Conservation (phyloP, 2,329 filamentous ascomycete genomes). For the Apiospora kogelbergensis region DNA sequence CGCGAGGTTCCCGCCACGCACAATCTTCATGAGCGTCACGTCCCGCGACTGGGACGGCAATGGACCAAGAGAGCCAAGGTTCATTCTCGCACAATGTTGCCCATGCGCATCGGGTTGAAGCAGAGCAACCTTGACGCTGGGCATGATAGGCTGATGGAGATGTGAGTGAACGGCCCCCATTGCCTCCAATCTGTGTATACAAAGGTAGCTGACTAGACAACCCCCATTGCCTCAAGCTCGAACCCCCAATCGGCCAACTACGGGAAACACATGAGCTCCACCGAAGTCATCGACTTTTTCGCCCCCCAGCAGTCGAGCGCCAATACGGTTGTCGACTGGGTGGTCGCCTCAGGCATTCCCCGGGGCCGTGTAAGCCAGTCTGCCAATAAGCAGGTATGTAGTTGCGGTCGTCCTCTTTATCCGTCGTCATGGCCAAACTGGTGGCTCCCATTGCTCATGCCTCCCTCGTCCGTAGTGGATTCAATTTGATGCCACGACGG, state of each 20-base stretch:
- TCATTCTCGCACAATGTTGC: conserved; percentile 23
- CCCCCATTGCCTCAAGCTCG: conserved; percentile 18
- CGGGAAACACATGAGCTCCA: conserved; percentile 37
- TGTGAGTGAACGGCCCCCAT: conserved; percentile 19
- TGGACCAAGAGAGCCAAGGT: conserved; percentile 30
- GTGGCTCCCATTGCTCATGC: neutral
- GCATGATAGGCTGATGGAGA: conserved; percentile 31
- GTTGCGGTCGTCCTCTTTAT: neutral
- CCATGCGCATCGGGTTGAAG: conserved; percentile 34
- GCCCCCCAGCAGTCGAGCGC: conserved; percentile 33
- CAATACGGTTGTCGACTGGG: conserved; percentile 31
- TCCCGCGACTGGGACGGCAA: conserved; percentile 20
- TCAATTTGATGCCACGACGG: conserved; percentile 33
- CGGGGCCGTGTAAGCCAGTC: conserved; percentile 22
- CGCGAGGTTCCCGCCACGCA: conserved; percentile 26
- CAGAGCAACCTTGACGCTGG: conserved; percentile 30
- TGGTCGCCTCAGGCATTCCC: conserved; percentile 30
- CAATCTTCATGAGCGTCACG: conserved; percentile 32
- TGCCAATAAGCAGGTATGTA: conserved; percentile 25
- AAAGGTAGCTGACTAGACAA: neutral
- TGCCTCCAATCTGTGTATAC: neutral
- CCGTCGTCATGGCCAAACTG: neutral
- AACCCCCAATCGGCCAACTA: conserved; percentile 30
- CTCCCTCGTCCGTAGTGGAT: conserved; percentile 28
- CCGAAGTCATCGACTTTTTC: conserved; percentile 38